Conservation (phyloP, 2,329 filamentous ascomycete genomes). For the Seiridium unicorne region DNA sequence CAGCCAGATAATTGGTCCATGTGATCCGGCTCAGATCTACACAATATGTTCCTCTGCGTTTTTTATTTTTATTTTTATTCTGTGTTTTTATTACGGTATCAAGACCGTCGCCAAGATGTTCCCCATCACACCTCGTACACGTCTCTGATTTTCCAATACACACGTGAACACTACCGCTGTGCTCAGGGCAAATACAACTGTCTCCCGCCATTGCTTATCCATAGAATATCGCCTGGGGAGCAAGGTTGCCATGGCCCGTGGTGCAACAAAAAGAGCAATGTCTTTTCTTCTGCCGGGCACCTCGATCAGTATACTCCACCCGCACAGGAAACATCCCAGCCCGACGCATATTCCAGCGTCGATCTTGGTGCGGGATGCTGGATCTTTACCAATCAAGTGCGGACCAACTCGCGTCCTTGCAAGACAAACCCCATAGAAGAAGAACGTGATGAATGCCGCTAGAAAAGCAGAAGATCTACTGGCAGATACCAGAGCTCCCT, state of each 20-base stretch:
- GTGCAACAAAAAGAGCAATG: slow-evolving; percentile 77
- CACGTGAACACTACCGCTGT: slow-evolving; percentile 70
- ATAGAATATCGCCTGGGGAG: slow-evolving; percentile 66
- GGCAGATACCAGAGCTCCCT: slow-evolving; percentile 55
- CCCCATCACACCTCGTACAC: slow-evolving; percentile 69
- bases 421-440: slow-evolving; percentile 85
- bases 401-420: slow-evolving; percentile 73
- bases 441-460: slow-evolving; percentile 72
- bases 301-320: slow-evolving; percentile 79
- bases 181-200: slow-evolving; percentile 63
- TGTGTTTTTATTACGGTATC: slow-evolving; percentile 13
- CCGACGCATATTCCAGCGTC: slow-evolving; percentile 68
- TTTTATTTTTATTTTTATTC: no score
- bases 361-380: slow-evolving; percentile 45
- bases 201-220: slow-evolving; percentile 67
- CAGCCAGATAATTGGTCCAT: no score
- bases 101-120: slow-evolving; percentile 54
- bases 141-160: slow-evolving; percentile 57
- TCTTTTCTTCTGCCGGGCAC: slow-evolving; percentile 65
- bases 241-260: slow-evolving; percentile 72
- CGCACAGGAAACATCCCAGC: slow-evolving; percentile 71
- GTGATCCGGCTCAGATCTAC: no score
- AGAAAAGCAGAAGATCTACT: slow-evolving; percentile 74
- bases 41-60: no score
- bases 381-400: slow-evolving; percentile 56